Conservation (phyloP, 164 flowering plant genomes). For the Vitis vinifera region ASM3070453v1 NC_081808.1:327501-328000, state of each 20-base stretch:
- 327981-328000: conserved; percentile 53
- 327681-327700: conserved; percentile 38
- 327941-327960: conserved; percentile 37
- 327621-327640: conserved; percentile 39
- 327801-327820: conserved; percentile 27
- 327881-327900: conserved; percentile 51
- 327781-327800: conserved; percentile 35
- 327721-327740: conserved; percentile 51
- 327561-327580: conserved; percentile 48
- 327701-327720: conserved; percentile 30
- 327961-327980: conserved; percentile 53
- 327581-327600: conserved; percentile 56
- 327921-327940: conserved; percentile 45
- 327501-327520: conserved; percentile 46
- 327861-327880: conserved; percentile 25
- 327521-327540: conserved; percentile 45
- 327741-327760: conserved; percentile 60
- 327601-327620: conserved; percentile 55
- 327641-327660: conserved; percentile 56
- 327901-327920: conserved; percentile 24
- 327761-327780: conserved; percentile 42
- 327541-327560: conserved; percentile 59
- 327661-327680: conserved; percentile 68
- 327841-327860: conserved; percentile 43
- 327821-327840: conserved; percentile 42